phyloP scores from a whole-genome alignment of 2,329 filamentous ascomycete species.

The Penicillium crustosum region DNA sequence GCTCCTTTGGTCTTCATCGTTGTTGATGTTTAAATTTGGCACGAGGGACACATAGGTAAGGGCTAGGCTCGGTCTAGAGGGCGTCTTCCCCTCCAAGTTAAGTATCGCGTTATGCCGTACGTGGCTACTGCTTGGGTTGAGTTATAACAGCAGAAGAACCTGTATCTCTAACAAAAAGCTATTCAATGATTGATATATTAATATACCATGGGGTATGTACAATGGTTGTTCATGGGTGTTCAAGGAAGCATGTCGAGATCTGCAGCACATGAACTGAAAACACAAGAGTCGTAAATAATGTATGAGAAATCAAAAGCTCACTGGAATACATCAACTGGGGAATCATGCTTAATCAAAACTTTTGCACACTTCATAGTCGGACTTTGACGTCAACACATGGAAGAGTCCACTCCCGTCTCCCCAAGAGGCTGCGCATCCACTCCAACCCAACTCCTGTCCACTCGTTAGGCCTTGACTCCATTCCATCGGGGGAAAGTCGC shows the following conservation, averaged over 20 bases:
- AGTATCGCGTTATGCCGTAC: background rate
- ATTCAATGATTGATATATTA: background rate
- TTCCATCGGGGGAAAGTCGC: constrained; percentile 30
- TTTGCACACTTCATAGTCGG: constrained; percentile 55
- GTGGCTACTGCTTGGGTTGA: background rate
- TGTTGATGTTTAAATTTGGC: background rate
- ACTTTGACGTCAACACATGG: constrained; percentile 89
- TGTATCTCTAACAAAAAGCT: background rate
- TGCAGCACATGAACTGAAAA: background rate
- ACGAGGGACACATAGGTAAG: too few species aligned
- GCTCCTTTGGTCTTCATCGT: background rate
- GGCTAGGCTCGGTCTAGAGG: background rate
- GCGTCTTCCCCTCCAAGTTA: background rate
- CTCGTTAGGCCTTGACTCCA: constrained; percentile 52
- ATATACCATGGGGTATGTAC: constrained; percentile 1
- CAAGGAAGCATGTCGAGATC: background rate
- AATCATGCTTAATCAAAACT: background rate
- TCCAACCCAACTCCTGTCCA: constrained; percentile 79
- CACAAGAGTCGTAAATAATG: background rate
- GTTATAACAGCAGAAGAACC: background rate
- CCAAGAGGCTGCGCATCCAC: constrained; percentile 80
- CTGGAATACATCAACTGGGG: background rate
- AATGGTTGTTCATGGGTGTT: background rate
- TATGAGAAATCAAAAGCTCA: background rate
- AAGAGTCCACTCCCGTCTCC: constrained; percentile 82